Conservation (phyloP, 768 basidiomycete genomes). For the Auriscalpium orientale region DNA sequence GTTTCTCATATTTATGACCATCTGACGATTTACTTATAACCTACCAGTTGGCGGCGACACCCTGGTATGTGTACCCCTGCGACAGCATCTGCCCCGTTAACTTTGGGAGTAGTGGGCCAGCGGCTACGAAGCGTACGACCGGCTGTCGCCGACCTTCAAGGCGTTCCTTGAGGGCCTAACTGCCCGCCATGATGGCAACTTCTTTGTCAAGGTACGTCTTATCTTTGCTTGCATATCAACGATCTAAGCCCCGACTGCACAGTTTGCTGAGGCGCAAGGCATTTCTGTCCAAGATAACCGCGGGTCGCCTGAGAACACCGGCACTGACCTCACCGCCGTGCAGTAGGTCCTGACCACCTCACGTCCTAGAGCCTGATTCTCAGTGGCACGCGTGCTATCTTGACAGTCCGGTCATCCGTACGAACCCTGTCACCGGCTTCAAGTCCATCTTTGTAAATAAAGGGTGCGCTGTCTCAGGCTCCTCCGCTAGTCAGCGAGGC, state of each 20-base stretch:
- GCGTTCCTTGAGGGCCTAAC: slow-evolving; percentile 52
- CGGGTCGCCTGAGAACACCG: slow-evolving; percentile 48
- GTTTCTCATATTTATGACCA: neutral
- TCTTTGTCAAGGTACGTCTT: slow-evolving; percentile 30
- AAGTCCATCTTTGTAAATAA: slow-evolving; percentile 80
- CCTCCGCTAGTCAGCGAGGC: neutral
- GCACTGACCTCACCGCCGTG: slow-evolving; percentile 37
- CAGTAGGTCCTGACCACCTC: slow-evolving; percentile 30
- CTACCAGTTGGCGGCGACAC: slow-evolving; percentile 28
- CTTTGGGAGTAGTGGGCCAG: slow-evolving; percentile 8
- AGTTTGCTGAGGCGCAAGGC: slow-evolving; percentile 25
- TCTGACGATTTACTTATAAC: slow-evolving; percentile 1
- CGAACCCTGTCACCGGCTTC: slow-evolving; percentile 82
- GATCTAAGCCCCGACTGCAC: neutral
- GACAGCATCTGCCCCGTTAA: neutral
- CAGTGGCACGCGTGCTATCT: no score
- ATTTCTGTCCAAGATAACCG: slow-evolving; percentile 32
- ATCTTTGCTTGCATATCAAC: neutral
- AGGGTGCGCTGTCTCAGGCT: slow-evolving; percentile 25
- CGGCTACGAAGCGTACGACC: slow-evolving; percentile 58
- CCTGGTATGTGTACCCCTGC: slow-evolving; percentile 22
- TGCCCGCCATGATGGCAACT: slow-evolving; percentile 42
- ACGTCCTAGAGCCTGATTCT: slow-evolving; percentile 23
- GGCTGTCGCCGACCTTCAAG: slow-evolving; percentile 46
- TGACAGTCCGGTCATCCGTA: slow-evolving; percentile 59